Evolutionary conservation across 2,329 filamentous ascomycete species (phyloP).

Genomic region (Hymenoscyphus occultus): DNA sequence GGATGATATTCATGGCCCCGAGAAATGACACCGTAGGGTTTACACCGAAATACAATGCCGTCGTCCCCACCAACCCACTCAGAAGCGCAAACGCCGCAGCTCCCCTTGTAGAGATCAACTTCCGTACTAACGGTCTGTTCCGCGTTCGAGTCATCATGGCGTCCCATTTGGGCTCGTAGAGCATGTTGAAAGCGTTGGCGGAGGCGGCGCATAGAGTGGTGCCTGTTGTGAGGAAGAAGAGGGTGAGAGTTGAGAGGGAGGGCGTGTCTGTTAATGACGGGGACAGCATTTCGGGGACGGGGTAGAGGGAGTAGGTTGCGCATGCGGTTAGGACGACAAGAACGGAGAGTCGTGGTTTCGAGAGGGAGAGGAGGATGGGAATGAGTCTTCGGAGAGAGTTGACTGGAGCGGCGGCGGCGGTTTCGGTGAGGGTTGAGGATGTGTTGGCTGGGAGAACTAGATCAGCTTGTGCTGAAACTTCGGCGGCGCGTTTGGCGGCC

Average conservation of each 20-base stretch:
- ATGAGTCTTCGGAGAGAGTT: constrained; percentile 61
- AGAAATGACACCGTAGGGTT: constrained; percentile 91
- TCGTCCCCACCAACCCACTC: constrained; percentile 66
- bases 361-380: constrained; percentile 81
- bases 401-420: constrained; percentile 49
- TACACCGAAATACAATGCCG: constrained; percentile 79
- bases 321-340: constrained; percentile 90
- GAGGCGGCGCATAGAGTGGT: constrained; percentile 86
- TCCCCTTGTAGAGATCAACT: constrained; percentile 66
- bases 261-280: constrained; percentile 64
- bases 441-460: constrained; percentile 46
- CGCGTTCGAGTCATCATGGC: constrained; percentile 91
- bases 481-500: constrained; percentile 26
- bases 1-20: constrained; percentile 76
- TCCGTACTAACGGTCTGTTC: constrained; percentile 83
- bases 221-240: constrained; percentile 86
- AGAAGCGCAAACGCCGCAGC: constrained; percentile 77
- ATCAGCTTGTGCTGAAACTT: constrained; percentile 20
- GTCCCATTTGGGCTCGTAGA: constrained; percentile 87
- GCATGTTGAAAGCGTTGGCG: constrained; percentile 95
- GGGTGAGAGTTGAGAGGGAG: constrained; percentile 83
- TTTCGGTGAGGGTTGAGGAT: constrained; percentile 53
- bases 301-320: constrained; percentile 88
- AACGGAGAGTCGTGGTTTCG: constrained; percentile 91
- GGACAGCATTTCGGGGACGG: constrained; percentile 80